phyloP scores from a whole-genome alignment of 2,329 filamentous ascomycete genomes.

The Cucurbitaria berberidis region DNA sequence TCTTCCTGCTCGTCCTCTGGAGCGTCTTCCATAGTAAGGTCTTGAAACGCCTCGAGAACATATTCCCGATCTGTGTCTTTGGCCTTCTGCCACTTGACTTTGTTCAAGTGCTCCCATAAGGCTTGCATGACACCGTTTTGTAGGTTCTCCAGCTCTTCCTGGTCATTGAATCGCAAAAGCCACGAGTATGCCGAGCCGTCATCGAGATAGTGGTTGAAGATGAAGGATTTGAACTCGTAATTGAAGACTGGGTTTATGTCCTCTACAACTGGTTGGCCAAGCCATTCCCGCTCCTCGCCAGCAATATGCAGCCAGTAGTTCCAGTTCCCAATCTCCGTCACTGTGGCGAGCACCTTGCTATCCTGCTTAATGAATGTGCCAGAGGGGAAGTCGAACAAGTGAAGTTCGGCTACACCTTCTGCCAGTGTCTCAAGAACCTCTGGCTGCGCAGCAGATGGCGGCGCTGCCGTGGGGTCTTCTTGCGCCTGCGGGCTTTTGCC shows the following conservation, averaged over 20 bases:
- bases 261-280: conserved; percentile 82
- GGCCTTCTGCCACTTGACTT: conserved; percentile 90
- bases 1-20: conserved; percentile 63
- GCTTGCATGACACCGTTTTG: conserved; percentile 95
- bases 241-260: conserved; percentile 99
- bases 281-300: conserved; percentile 77
- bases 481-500: conserved; percentile 37
- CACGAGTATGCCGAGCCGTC: conserved; percentile 94
- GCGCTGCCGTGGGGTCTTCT: conserved; percentile 62
- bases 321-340: conserved; percentile 89
- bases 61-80: conserved; percentile 95
- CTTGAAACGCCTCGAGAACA: conserved; percentile 92
- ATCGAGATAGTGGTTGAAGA: conserved; percentile 94
- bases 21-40: conserved; percentile 87
- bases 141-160: conserved; percentile 79
- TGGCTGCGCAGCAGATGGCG: conserved; percentile 67
- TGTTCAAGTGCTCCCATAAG: conserved; percentile 94
- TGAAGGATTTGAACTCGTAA: conserved; percentile 98
- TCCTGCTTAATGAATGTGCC: conserved; percentile 87
- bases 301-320: conserved; percentile 93
- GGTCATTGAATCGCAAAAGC: conserved; percentile 90
- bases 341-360: conserved; percentile 73
- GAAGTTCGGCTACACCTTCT: conserved; percentile 80
- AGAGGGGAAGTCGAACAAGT: conserved; percentile 89
- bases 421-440: conserved; percentile 74